These are phyloP conservation scores for Coleophoma cylindrospora DNA, from an alignment of 2,329 filamentous ascomycete genomes.

Conservation along the genomic window DNA sequence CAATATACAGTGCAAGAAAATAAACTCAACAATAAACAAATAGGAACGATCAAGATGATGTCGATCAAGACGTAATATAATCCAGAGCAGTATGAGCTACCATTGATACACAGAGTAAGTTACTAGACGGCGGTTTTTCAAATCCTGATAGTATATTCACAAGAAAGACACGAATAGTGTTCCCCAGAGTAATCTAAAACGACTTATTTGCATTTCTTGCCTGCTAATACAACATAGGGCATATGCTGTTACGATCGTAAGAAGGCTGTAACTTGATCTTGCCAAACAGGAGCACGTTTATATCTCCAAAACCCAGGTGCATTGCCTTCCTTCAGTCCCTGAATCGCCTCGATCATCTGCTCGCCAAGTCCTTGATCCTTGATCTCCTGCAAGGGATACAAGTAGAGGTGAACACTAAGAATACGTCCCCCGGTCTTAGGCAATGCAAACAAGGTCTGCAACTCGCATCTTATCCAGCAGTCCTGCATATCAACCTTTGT, in stretches of 20 bases:
- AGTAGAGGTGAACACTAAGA: constrained; percentile 56
- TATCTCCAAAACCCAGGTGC: constrained; percentile 51
- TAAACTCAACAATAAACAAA: too few species aligned
- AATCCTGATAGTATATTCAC: too few species aligned
- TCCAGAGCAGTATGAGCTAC: too few species aligned
- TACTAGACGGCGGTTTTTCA: too few species aligned
- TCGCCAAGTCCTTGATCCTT: constrained; percentile 47
- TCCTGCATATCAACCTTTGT: constrained; percentile 3
- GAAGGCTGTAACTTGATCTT: constrained; percentile 5
- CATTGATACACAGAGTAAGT: too few species aligned
- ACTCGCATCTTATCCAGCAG: constrained; percentile 47
- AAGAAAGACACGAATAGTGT: too few species aligned
- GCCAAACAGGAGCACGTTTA: constrained; percentile 33
- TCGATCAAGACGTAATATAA: too few species aligned
- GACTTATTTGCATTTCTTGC: too few species aligned
- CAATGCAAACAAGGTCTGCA: constrained; percentile 54
- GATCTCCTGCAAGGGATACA: constrained; percentile 45
- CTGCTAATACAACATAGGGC: too few species aligned
- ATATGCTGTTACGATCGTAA: not conserved
- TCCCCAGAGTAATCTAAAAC: too few species aligned
- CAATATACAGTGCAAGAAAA: too few species aligned
- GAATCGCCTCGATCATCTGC: constrained; percentile 47
- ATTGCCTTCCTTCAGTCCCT: constrained; percentile 48
- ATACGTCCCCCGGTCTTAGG: constrained; percentile 45
- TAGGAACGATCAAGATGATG: too few species aligned